Evolutionary conservation across 345 rosid species (phyloP).

Genomic region (Mercurialis annua): DNA sequence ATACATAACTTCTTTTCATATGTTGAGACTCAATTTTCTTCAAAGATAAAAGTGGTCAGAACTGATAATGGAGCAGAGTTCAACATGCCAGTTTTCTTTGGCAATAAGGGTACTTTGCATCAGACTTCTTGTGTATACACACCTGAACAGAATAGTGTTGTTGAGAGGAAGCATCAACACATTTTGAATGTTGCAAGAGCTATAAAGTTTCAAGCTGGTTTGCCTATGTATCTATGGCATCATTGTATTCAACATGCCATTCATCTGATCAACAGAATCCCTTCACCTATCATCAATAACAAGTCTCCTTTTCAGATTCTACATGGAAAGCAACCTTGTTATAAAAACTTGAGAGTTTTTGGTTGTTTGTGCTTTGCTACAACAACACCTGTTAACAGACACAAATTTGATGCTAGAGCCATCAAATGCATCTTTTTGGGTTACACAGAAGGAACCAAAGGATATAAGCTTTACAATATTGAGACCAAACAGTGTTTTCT

Average conservation of each 20-base stretch:
- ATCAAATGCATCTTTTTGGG: no score
- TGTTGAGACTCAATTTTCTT: no score
- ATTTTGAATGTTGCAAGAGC: neutral
- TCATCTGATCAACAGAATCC: neutral
- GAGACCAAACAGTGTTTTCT: no score
- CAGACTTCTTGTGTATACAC: neutral
- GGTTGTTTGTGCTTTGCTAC: neutral
- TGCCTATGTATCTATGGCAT: neutral
- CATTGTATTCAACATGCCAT: neutral
- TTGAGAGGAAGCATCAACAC: neutral
- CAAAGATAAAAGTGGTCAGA: no score
- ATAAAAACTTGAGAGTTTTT: neutral
- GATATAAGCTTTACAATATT: no score
- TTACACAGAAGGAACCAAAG: no score
- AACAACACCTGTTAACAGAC: no score
- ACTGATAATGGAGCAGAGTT: no score
- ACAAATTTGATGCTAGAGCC: no score
- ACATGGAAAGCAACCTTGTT: neutral
- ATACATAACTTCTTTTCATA: no score
- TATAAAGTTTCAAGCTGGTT: neutral
- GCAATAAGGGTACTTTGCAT: neutral
- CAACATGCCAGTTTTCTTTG: neutral
- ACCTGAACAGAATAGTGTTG: neutral
- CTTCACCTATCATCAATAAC: neutral
- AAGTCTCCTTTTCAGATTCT: neutral